Base-by-base conservation (phyloP, 202 grass and related monocot species). In the Panicum hallii region DNA sequence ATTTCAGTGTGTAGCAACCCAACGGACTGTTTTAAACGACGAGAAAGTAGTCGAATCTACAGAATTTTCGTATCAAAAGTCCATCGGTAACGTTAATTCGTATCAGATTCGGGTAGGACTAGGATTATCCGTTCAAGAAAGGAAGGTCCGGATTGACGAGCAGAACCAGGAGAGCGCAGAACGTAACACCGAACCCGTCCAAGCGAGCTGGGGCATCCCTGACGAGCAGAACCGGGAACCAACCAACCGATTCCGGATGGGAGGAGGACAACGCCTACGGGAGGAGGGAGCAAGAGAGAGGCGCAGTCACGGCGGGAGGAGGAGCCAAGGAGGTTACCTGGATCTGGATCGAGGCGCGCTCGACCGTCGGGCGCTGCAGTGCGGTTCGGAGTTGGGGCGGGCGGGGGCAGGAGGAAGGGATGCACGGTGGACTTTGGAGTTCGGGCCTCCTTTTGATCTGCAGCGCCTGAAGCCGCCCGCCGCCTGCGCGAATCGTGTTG, bases 331-430 rank as follows among this genome's bases (percentile, higher is more conserved):
- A 45, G 52, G 30, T 61, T 72, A 71, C 79, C 68, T 72, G 80
- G 80, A 82, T 72, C 67, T 82, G 80, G 80, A 81, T 65, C 61
- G 60, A 58, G 49, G 13, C 20, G n/a, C 1, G 64, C 20, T 81
- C 50, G 79, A 45, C 67, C 52, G 50, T 4, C 1, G 36, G 52
- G 41, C 52, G 65, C 38, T 19, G 19, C 17, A 20, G 65, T 41
- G 72, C 70, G 48, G 14, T 11, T 49, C 1, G 15, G 23, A 38
- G 30, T 34, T 20, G 72, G 32, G 48, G 26, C 1, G 34, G 34
- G 34, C 34, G 36, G 36, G 36, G 36, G 36, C 36, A 7, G 16
- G 50, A 40, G 30, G 50, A 1, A 28, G 43, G 50, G 0, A 28
- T n/a, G 67, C 11, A 7, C 20, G 74, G 56, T 45, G 74, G 55